phyloP scores from a whole-genome alignment of 768 basidiomycete genomes.

The Tephrocybe sp. region DNA sequence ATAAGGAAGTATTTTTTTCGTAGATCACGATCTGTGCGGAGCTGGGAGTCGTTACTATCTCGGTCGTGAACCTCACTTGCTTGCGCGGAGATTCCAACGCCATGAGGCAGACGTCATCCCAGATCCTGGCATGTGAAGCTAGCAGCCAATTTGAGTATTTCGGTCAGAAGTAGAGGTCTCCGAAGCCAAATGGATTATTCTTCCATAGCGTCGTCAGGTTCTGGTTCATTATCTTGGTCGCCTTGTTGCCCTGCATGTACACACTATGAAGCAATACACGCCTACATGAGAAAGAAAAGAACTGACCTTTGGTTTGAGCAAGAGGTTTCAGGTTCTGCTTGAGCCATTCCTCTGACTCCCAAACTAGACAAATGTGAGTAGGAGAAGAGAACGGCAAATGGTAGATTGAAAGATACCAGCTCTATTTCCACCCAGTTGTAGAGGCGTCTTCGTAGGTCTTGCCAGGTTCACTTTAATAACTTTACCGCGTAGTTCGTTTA shows the following conservation, averaged over 20 bases:
- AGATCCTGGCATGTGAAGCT: slow-evolving; percentile 11
- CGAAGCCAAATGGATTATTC: slow-evolving; percentile 37
- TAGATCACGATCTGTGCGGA: slow-evolving; percentile 4
- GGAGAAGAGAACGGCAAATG: background rate
- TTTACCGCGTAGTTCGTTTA: slow-evolving; percentile 80
- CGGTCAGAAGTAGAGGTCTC: slow-evolving; percentile 7
- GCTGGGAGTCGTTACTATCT: slow-evolving; percentile 1
- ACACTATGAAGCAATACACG: too few species aligned
- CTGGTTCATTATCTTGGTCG: slow-evolving; percentile 24
- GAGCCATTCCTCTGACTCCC: slow-evolving; percentile 96
- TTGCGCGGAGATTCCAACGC: slow-evolving; percentile 1
- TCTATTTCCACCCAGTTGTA: slow-evolving; percentile 69
- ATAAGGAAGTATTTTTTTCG: background rate
- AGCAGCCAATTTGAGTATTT: slow-evolving; percentile 9
- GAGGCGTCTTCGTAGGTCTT: slow-evolving; percentile 70
- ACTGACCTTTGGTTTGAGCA: slow-evolving; percentile 68
- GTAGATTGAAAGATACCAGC: slow-evolving; percentile 52
- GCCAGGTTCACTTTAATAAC: slow-evolving; percentile 85
- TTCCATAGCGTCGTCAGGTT: slow-evolving; percentile 59
- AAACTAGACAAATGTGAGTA: slow-evolving; percentile 51
- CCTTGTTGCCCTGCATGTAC: slow-evolving; percentile 27
- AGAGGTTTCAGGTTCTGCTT: slow-evolving; percentile 77
- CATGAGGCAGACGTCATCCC: background rate
- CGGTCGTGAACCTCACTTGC: background rate
- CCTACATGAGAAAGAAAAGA: background rate